Evolutionary conservation across 345 rosid genomes (phyloP).

Genomic region (Arabidopsis thaliana): DNA sequence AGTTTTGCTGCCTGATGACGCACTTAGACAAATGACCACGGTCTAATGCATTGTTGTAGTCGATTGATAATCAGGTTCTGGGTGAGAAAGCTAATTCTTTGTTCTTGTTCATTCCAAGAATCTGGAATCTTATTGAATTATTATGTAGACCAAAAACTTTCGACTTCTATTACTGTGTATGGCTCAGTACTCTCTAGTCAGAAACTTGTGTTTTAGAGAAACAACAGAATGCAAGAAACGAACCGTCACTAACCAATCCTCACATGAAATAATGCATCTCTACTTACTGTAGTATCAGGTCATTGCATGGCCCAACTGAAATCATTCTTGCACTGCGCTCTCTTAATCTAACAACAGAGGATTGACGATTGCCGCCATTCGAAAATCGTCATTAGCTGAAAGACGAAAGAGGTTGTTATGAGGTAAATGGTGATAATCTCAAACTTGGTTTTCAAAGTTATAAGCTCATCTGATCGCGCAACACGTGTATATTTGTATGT

Average conservation of each 20-base stretch:
- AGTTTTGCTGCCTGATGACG: conserved; percentile 52
- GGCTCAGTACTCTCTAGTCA: background rate
- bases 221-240: conserved; percentile 2
- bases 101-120: conserved; percentile 11
- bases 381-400: no score
- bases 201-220: background rate
- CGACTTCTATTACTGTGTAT: background rate
- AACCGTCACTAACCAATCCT: background rate
- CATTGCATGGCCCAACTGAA: conserved; percentile 84
- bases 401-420: no score
- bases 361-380: background rate
- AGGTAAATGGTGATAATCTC: no score
- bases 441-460: no score
- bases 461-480: no score
- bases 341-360: conserved; percentile 62
- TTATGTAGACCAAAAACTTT: background rate
- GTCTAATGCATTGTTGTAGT: background rate
- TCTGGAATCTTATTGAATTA: conserved; percentile 1
- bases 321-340: conserved; percentile 66
- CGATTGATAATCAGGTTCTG: conserved; percentile 2
- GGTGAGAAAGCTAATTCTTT: conserved; percentile 5
- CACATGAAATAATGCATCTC: background rate
- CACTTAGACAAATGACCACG: background rate
- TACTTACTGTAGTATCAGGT: conserved; percentile 59
- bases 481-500: no score